Conservation (phyloP, 1,284 basidiomycete species). For the Rhodotorula sp. region DNA sequence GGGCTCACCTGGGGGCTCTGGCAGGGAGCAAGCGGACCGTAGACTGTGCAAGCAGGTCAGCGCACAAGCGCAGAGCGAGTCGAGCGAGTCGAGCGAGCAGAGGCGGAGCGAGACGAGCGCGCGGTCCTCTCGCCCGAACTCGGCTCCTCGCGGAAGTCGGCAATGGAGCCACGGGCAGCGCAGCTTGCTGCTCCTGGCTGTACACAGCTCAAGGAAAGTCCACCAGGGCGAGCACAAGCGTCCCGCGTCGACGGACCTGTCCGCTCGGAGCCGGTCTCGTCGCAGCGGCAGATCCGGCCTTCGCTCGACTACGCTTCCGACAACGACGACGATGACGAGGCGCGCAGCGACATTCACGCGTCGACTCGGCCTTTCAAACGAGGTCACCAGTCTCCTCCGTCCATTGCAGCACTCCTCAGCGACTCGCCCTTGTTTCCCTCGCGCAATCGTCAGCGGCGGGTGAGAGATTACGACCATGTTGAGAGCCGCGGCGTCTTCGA, state of each 20-base stretch:
- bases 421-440: too few species aligned
- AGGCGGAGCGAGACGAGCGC: too few species aligned
- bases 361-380: neutral
- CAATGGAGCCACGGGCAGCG: neutral
- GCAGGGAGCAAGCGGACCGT: too few species aligned
- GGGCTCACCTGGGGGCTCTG: too few species aligned
- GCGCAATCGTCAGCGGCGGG: too few species aligned
- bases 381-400: conserved; percentile 3
- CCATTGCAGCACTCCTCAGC: conserved; percentile 7
- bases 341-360: neutral
- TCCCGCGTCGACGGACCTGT: neutral
- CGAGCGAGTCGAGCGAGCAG: too few species aligned
- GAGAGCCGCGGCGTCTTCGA: too few species aligned
- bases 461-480: too few species aligned
- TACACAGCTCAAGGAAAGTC: conserved; percentile 5
- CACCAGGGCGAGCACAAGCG: neutral
- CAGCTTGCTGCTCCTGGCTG: neutral
- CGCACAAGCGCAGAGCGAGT: too few species aligned
- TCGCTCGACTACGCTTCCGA: neutral
- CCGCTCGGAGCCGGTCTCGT: neutral
- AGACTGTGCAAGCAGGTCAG: too few species aligned
- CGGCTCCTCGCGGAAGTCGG: neutral
- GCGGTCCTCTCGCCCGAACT: too few species aligned
- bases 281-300: neutral
- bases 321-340: neutral